These are phyloP conservation scores for Arctium lappa DNA, from an alignment of 129 eudicot genomes.

Conservation along the genomic window DNA sequence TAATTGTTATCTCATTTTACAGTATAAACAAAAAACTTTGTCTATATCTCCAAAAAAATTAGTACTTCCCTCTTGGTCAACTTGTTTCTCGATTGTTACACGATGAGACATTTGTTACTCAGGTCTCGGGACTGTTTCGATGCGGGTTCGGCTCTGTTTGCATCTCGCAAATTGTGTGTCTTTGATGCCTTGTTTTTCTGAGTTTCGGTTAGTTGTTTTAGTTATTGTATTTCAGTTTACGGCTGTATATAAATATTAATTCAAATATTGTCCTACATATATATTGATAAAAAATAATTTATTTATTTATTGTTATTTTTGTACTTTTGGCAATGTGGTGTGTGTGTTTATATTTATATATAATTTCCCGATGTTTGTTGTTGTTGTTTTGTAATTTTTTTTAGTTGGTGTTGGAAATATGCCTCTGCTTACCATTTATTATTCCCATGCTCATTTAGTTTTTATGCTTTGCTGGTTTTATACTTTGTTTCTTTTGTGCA, in stretches of 20 bases:
- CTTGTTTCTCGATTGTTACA: not conserved
- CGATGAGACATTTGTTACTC: not conserved
- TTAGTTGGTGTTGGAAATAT: not conserved
- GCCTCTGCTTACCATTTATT: not conserved
- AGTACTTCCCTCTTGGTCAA: too few relatives aligned
- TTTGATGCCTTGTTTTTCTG: too few relatives aligned
- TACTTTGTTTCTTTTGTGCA: not conserved
- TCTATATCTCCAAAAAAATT: too few relatives aligned
- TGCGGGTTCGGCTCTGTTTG: too few relatives aligned
- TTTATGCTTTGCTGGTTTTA: not conserved
- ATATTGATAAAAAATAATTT: not conserved
- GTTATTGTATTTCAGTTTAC: too few relatives aligned
- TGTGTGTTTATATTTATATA: not conserved
- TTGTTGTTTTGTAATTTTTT: not conserved
- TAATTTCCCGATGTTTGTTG: not conserved
- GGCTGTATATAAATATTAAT: too few relatives aligned
- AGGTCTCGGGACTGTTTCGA: not conserved
- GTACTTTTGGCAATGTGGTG: not conserved
- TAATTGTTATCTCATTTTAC: too few relatives aligned
- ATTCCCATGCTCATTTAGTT: not conserved
- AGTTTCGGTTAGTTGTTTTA: too few relatives aligned
- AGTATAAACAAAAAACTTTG: too few relatives aligned
- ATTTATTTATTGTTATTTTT: not conserved
- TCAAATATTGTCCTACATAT: not conserved
- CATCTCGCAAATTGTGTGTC: too few relatives aligned